Conservation (phyloP, 2,329 filamentous ascomycete species). For the Diplocarpon mali region DNA sequence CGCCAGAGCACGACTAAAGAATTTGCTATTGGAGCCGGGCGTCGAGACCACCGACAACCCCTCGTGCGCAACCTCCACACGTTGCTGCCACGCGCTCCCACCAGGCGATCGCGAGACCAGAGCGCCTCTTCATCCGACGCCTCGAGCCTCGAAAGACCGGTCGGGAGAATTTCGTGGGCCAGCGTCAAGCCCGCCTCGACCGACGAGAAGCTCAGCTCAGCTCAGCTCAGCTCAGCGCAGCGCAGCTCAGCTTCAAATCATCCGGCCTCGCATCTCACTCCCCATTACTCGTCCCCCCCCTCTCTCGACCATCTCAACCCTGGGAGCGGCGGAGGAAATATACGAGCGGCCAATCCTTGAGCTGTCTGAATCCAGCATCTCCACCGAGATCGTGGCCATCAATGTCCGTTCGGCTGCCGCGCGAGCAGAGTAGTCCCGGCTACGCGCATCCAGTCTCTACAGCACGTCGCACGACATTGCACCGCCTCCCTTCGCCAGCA, state of each 20-base stretch:
- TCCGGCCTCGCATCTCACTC: neutral
- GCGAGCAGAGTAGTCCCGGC: conserved; percentile 18
- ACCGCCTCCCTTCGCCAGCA: neutral
- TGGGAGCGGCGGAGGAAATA: conserved; percentile 1
- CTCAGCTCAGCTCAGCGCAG: conserved; percentile 9
- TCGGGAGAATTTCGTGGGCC: conserved; percentile 4
- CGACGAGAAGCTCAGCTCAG: conserved; percentile 4
- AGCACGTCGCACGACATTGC: conserved; percentile 16
- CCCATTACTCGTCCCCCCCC: too few species aligned
- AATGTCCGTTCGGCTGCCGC: conserved; percentile 20
- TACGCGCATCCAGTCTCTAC: conserved; percentile 17
- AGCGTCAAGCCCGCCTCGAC: conserved; percentile 14
- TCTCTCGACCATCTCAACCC: neutral
- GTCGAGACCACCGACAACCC: neutral
- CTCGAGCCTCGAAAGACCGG: neutral
- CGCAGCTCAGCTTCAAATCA: conserved; percentile 4
- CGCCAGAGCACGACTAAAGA: too few species aligned
- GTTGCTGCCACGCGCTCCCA: conserved; percentile 17
- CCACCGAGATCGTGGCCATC: conserved; percentile 17
- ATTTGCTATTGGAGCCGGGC: too few species aligned
- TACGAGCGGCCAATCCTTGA: conserved; percentile 11
- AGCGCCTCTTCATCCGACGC: neutral
- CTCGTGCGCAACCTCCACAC: conserved; percentile 14
- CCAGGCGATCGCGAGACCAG: conserved; percentile 7
- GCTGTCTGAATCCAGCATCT: conserved; percentile 2